Evolutionary conservation across 2,329 filamentous ascomycete genomes (phyloP), one percentile per base, ranked within the genome.

Genomic region (Penicillium griseofulvum): DNA sequence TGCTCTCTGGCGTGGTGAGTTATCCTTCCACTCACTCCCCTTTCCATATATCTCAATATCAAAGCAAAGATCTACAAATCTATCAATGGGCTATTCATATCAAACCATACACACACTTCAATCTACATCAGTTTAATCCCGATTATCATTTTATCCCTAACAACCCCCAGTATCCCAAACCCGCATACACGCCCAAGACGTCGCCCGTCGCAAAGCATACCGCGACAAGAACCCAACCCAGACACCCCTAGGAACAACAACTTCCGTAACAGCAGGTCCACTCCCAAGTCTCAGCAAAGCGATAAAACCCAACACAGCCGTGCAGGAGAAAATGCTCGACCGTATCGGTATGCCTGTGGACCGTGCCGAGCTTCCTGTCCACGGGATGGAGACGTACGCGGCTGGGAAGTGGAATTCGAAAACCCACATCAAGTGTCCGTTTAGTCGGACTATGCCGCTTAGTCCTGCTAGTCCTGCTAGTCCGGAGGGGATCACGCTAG

Each of bases 1-100:
- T 24, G 48, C 69, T 37, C 53, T 73, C 43, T 76, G 73, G 73
- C 62, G 67, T 31, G 58, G 71, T 74, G 56, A 45, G 63, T 63
- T 24, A 9, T 17, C 34, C 19, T 22, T 31, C 9, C 43, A 17
- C 26, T 37, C n/a, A n/a, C n/a, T n/a, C n/a, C 22, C 41, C 17
- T n/a, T n/a, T 17, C 16, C 14, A 16, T 14, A 9, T 10, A 11
- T 22, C 4, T 47, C 41, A 14, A 47, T 24, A 14, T 45, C 28
- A 2, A 22, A 11, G 2, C 12, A 10, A 31, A 22, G 10, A 47
- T n/a, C 16, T 17, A 19, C 16, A 26, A n/a, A 2, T 6, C 16
- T 9, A 7, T 26, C 10, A 4, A 8, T 16, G n/a, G 14, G 9
- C 12, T 24, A 3, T 41, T 16, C 16, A 43, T 17, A 12, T 17